Conservation (phyloP, 2,329 filamentous ascomycete genomes). For the Colletotrichum incanum region DNA sequence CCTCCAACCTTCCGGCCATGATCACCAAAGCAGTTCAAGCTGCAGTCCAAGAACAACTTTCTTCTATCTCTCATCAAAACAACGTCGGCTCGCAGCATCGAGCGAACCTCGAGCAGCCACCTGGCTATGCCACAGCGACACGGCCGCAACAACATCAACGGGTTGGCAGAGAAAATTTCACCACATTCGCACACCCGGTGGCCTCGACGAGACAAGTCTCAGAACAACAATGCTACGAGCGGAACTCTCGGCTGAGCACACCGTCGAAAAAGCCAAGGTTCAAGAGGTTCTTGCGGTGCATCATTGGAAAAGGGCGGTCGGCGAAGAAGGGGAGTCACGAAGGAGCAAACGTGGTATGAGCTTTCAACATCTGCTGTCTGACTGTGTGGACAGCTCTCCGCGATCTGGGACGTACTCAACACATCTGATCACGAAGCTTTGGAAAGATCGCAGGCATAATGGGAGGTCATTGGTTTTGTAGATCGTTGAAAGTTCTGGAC, state of each 20-base stretch:
- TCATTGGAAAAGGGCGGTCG: not conserved
- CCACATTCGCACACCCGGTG: not conserved
- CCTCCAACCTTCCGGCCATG: not conserved
- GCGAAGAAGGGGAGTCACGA: not conserved
- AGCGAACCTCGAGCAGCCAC: not conserved
- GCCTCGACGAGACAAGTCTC: not conserved
- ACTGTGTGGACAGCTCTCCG: not conserved
- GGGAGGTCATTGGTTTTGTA: constrained; percentile 39
- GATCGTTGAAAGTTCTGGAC: constrained; percentile 27
- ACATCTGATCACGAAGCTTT: constrained; percentile 26
- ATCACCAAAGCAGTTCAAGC: not conserved
- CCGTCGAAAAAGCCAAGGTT: not conserved
- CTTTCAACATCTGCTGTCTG: not conserved
- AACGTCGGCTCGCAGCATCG: not conserved
- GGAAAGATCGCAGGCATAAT: constrained; percentile 33
- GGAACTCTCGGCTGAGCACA: not conserved
- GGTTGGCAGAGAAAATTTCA: not conserved
- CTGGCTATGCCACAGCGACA: not conserved
- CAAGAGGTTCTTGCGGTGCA: not conserved
- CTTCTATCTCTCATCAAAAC: not conserved
- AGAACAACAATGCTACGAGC: not conserved
- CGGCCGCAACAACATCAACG: not conserved
- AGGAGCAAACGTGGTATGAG: not conserved
- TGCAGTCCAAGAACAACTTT: not conserved
- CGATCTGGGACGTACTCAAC: constrained; percentile 13